Base-by-base conservation (phyloP, 2,329 filamentous ascomycete genomes). In the Graphilbum sp. region DNA sequence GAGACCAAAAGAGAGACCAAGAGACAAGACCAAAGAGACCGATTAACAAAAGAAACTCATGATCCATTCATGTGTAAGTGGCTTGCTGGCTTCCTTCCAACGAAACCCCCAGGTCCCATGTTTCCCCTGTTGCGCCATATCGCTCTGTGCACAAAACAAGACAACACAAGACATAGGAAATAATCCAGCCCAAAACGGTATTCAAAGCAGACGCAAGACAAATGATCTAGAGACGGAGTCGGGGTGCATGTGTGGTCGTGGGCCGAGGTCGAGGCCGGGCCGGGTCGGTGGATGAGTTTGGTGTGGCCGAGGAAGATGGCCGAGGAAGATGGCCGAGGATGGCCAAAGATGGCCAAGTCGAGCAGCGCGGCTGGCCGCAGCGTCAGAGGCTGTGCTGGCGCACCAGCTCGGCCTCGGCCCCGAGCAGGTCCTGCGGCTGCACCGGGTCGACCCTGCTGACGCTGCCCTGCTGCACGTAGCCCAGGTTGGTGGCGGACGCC, bases 401-500 rank as follows among this genome's bases (percentile, higher is more conserved):
- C n/a, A 77, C 62, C 15, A 77, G 56, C 51, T 77, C 72, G 1
- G 72, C 72, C 7, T 67, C 59, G 43, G 62, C 66, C 17, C 66
- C 69, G 2, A 72, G 51, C 19, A 70, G 56, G 43, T 71, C 61
- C 9, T 58, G 52, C 4, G 58, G 53, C 18, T 60, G 56, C 11
- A 57, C 57, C 5, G 64, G 66, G 37, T 75, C 69, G 17, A 75
- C 59, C 21, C 64, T 62, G 47, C 57, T 70, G 41, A 75, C 66
- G 41, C 59, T 70, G 39, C 73, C 70, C 25, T 74, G 69, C 41
- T 66, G 59, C 18, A 78, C 74, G 39, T 62, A 62, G 17, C 73
- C 72, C 38, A 67, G 65, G 39, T 62, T 73, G 1, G 67, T n/a
- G n/a, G n/a, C n/a, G n/a, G n/a, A n/a, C n/a, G n/a, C n/a, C n/a